Evolutionary conservation across 805 yeast species (phyloP), one percentile per base, ranked within the genome.

Genomic region (Candida michaelii): DNA sequence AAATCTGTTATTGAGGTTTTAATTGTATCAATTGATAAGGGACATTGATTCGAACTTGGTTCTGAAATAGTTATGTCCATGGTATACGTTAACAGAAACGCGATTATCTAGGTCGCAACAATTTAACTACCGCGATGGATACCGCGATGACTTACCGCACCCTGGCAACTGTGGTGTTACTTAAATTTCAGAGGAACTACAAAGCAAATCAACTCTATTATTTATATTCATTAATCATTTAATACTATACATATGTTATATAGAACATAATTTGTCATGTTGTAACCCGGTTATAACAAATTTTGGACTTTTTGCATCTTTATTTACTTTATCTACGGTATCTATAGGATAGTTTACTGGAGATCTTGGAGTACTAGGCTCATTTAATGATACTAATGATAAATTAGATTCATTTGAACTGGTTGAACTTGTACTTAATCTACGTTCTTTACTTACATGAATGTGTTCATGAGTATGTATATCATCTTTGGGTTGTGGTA

Each of bases 241-340:
- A 7, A 25, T 12, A 25, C 29, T 25, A 12, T 25, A 25, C 29
- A 25, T 4, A 25, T 10, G 11, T n/a, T 25, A 25, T 25, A 25
- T 25, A 11, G 43, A 42, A 16, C 44, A 39, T 23, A 45, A 21
- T 16, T 42, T 42, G 23, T 35, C 16, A 30, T 47, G 45, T 42
- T 63, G 61, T 40, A 63, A 55, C 2, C 71, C 63, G 6, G 73
- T 66, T 40, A 66, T 58, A 10, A 67, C 56, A 45, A 66, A 66
- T 49, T 57, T 25, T 3, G 34, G 27, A 10, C 13, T 37, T 5
- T 2, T n/a, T 10, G 21, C 14, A 21, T 36, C 39, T 36, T 23
- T 43, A n/a, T n/a, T n/a, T n/a, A n/a, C n/a, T n/a, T n/a, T n/a
- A n/a, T n/a, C n/a, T n/a, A n/a, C n/a, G 5, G 23, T 21, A 42